Conservation (phyloP, 352 stramenopile genomes). For the Pythium oligandrum region DNA sequence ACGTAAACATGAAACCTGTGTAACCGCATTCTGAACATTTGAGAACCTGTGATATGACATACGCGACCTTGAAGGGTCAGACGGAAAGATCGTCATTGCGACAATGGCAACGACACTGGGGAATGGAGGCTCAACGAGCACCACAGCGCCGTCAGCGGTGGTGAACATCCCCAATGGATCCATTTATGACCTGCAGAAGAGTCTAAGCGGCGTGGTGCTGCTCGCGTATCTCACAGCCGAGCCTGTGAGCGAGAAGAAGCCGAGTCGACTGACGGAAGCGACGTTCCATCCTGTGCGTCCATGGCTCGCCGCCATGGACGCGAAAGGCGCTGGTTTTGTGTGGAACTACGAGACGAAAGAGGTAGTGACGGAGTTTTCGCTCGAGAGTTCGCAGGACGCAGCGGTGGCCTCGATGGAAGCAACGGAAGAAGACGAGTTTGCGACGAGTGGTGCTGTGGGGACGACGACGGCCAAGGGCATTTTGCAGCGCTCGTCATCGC, state of each 20-base stretch:
- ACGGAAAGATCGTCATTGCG: background rate
- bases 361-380: constrained; percentile 55
- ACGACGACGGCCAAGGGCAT: constrained; percentile 27
- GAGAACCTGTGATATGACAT: background rate
- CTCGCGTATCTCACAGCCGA: constrained; percentile 43
- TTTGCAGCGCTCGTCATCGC: constrained; percentile 37
- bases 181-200: constrained; percentile 59
- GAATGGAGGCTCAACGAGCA: too few relatives aligned
- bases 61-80: background rate
- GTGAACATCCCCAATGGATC: constrained; percentile 27
- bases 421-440: constrained; percentile 12
- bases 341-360: constrained; percentile 77
- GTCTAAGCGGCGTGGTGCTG: constrained; percentile 47
- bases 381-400: constrained; percentile 42
- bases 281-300: constrained; percentile 58
- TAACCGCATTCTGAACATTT: background rate
- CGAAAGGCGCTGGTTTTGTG: constrained; percentile 49
- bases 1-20: too few relatives aligned
- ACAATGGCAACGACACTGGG: background rate
- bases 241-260: constrained; percentile 65
- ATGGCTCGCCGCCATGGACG: constrained; percentile 65
- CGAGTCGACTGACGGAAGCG: constrained; percentile 56
- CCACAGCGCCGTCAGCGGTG: too few relatives aligned
- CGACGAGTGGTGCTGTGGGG: background rate
- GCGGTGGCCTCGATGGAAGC: constrained; percentile 16